These are phyloP conservation scores for Xylaria sp. DNA, from an alignment of 2,329 filamentous ascomycete species.

Conservation along the genomic window DNA sequence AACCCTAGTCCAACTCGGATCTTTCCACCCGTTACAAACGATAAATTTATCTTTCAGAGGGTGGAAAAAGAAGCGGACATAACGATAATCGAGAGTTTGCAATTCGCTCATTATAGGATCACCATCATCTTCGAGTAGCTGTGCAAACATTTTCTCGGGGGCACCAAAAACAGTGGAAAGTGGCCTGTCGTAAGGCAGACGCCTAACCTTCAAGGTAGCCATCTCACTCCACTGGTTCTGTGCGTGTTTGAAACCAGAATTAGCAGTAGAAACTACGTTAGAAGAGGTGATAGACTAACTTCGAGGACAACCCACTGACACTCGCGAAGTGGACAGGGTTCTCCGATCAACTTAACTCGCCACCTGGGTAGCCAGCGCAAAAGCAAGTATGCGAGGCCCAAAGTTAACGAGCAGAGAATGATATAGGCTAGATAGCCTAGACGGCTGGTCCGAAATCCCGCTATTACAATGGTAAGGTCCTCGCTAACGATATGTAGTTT, in stretches of 20 bases:
- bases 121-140: constrained; percentile 71
- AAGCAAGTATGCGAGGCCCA: constrained; percentile 83
- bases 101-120: constrained; percentile 82
- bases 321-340: constrained; percentile 72
- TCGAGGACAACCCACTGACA: constrained; percentile 95
- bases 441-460: constrained; percentile 84
- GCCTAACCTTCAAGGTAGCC: constrained; percentile 74
- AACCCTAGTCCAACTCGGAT: constrained; percentile 86
- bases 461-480: constrained; percentile 92
- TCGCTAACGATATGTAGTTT: constrained; percentile 95
- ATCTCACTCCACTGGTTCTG: constrained; percentile 97
- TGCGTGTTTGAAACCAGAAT: constrained; percentile 12
- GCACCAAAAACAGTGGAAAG: constrained; percentile 74
- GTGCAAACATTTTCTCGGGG: constrained; percentile 67
- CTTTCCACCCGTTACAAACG: constrained; percentile 90
- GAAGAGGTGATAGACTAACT: constrained; percentile 55
- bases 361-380: constrained; percentile 91
- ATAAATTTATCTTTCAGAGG: constrained; percentile 89
- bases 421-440: constrained; percentile 76
- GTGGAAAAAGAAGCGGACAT: constrained; percentile 92
- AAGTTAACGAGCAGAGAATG: constrained; percentile 74
- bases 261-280: not conserved
- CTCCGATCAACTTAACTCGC: constrained; percentile 81
- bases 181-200: constrained; percentile 62
- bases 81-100: constrained; percentile 87